These are phyloP conservation scores for Fusarium sp. DNA, from an alignment of 2,329 filamentous ascomycete species.

Conservation along the genomic window DNA sequence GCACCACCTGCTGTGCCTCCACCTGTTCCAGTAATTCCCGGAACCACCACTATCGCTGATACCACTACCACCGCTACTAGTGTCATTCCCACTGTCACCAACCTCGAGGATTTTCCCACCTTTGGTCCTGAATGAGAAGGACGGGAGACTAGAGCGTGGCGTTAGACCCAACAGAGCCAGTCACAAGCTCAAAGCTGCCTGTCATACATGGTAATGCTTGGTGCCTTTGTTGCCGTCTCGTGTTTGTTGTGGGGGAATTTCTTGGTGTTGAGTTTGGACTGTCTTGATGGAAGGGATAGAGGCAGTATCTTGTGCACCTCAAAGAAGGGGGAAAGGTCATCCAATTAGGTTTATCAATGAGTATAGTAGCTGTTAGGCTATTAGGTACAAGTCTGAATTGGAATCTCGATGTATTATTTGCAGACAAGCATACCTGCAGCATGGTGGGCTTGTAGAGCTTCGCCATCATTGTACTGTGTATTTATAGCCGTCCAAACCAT, in stretches of 20 bases:
- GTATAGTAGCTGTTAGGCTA: background rate
- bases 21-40: background rate
- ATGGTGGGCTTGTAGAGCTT: background rate
- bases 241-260: background rate
- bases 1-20: background rate
- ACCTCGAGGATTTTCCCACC: background rate
- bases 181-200: background rate
- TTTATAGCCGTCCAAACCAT: background rate
- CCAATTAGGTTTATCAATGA: background rate
- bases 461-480: background rate
- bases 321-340: background rate
- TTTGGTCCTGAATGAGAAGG: background rate
- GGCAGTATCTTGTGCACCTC: background rate
- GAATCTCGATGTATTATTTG: background rate
- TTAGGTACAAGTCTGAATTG: background rate
- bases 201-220: background rate
- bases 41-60: background rate
- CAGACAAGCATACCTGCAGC: rapidly evolving
- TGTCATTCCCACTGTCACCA: background rate
- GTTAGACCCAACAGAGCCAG: too few species aligned
- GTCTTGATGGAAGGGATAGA: too few species aligned
- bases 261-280: background rate
- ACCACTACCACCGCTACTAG: background rate
- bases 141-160: background rate
- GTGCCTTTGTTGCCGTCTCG: background rate